These are phyloP conservation scores for Hypoxylon sp. DNA, from an alignment of 2,329 filamentous ascomycete species.

Conservation along the genomic window DNA sequence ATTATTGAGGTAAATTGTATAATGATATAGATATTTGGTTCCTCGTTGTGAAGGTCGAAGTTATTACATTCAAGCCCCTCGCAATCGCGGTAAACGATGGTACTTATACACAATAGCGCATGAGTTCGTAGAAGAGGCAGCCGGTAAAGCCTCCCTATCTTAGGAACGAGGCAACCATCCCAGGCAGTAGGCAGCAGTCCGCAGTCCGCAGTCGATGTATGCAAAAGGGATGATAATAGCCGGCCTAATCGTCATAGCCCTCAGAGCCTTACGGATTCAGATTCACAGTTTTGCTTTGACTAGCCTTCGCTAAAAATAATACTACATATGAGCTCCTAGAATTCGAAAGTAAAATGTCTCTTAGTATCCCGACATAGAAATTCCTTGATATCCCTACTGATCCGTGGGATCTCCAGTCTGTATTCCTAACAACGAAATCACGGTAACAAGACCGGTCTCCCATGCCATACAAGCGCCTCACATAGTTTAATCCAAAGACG, in stretches of 20 bases:
- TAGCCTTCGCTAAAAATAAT: background rate
- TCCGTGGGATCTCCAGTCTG: background rate
- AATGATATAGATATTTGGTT: background rate
- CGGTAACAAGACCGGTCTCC: background rate
- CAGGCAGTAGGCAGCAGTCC: slow-evolving; percentile 28
- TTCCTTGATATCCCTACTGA: background rate
- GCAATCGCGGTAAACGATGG: background rate
- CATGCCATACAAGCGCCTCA: background rate
- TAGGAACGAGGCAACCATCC: slow-evolving; percentile 13
- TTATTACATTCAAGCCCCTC: background rate
- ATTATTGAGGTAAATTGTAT: background rate
- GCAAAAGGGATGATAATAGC: background rate
- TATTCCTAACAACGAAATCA: background rate
- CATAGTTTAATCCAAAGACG: background rate
- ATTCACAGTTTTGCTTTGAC: background rate
- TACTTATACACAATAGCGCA: slow-evolving; percentile 6
- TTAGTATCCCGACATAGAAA: background rate
- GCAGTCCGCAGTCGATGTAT: background rate
- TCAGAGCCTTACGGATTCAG: slow-evolving; percentile 1
- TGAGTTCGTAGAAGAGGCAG: slow-evolving; percentile 14
- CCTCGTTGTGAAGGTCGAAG: background rate
- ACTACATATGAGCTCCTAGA: background rate
- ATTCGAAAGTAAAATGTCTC: background rate
- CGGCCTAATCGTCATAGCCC: slow-evolving; percentile 10
- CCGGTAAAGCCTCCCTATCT: background rate